Base-by-base conservation (phyloP, 495 filamentous ascomycete species). In the Neurospora hispaniola region DNA sequence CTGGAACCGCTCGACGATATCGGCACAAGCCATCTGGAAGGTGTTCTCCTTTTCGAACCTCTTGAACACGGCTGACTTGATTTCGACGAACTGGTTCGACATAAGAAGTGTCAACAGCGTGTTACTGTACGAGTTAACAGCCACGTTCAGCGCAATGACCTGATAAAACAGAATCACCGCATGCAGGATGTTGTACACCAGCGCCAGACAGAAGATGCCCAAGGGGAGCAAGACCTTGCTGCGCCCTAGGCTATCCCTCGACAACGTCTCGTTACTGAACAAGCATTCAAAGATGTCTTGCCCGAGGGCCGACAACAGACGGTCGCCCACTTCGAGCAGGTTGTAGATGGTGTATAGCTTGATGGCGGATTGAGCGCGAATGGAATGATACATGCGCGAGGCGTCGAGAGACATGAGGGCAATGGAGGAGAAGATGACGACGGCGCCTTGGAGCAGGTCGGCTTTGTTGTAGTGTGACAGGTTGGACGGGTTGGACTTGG, bases 341-440 rank as follows among this genome's bases (percentile, higher is more conserved):
- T 98, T 98, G 84, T 97, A 98, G 69, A 99, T 98, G 62, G 98
- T 94, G 81, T 98, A 99, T 4, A 99, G 86, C 80, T 99, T 99
- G 82, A 99, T 97, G 9, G 94, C 94, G 5, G 94, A 93, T 82
- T 98, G 96, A 9, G 94, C 96, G 66, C 94, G 90, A 77, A 99
- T 98, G 78, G 94, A 92, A 80, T 99, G 96, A 81, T 99, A 99
- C 93, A 99, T 97, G 43, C 94, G 88, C 79, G 94, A 97, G 12
- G 96, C 95, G 82, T 99, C 96, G 48, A 98, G 92, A 73, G 88
- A 89, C 91, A 97, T 96, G 72, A 99, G 84, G 46, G 94, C 88
- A 42, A 89, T 87, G 80, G 93, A 97, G 75, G 92, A 97, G 70
- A 86, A 86, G 69, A 97, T 86, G 75, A 98, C 92, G 31, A 99